Base-by-base conservation (phyloP, 2,329 filamentous ascomycete genomes). In the Aspergillus clavatus region DNA sequence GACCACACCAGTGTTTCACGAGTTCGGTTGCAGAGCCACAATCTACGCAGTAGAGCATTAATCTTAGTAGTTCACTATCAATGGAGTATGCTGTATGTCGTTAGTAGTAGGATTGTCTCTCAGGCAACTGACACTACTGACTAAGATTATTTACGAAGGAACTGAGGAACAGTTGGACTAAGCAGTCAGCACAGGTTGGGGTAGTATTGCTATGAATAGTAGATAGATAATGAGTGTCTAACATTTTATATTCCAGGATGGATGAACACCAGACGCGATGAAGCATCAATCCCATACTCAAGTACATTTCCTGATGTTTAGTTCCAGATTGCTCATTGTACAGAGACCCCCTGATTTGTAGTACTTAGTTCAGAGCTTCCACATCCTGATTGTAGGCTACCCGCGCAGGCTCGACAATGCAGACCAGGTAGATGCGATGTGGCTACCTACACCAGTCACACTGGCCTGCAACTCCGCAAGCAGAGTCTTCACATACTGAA, bases 1-100 rank as follows among this genome's bases (percentile, higher is more conserved):
- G 48, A 48, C 46, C 31, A 42, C 52, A 52, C 54, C 54, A 55
- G 54, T 51, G 55, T 58, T 58, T 58, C 55, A 58, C 52, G 29
- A 50, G 16, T 28, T 35, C 29, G 29, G 29, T 16, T 33, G 14
- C 29, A 33, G 7, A 33, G 29, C 29, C 29, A 33, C 29, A 33
- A n/a, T 33, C 14, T 33, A 22, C 21, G n/a, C n/a, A n/a, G n/a
- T n/a, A n/a, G n/a, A n/a, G n/a, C n/a, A n/a, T n/a, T n/a, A n/a
- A n/a, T n/a, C n/a, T n/a, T n/a, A n/a, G n/a, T n/a, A n/a, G n/a
- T n/a, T n/a, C n/a, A n/a, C n/a, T n/a, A n/a, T n/a, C n/a, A n/a
- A n/a, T n/a, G n/a, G n/a, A n/a, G n/a, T n/a, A n/a, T n/a, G n/a
- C n/a, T n/a, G n/a, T n/a, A n/a, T n/a, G n/a, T n/a, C n/a, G n/a